Percentiles rank a stretch among this genome's conserved stretches.
phyloP scores from a whole-genome alignment of 768 basidiomycete genomes.

The Termitomyces eurrhizus region DNA sequence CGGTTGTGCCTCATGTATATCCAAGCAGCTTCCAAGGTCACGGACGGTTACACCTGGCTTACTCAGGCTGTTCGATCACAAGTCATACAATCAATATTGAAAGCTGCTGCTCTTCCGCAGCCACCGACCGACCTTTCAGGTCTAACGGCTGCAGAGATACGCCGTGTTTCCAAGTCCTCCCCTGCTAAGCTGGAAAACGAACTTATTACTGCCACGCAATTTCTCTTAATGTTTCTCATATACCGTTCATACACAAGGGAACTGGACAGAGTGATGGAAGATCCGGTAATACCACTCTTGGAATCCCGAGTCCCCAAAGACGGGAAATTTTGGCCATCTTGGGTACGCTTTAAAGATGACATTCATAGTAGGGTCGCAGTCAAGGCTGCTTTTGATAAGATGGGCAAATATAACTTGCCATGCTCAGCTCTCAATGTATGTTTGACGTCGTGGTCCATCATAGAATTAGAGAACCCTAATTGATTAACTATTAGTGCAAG shows the following conservation, averaged over 20 bases:
- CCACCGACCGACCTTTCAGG: neutral
- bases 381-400: conserved; percentile 2
- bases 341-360: neutral
- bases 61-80: conserved; percentile 6
- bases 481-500: neutral
- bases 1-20: conserved; percentile 3
- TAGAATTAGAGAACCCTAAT: neutral
- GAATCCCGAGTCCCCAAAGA: neutral
- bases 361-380: neutral
- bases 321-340: neutral
- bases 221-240: conserved; percentile 1
- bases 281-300: neutral
- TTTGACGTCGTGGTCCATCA: neutral
- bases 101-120: conserved; percentile 1
- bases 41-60: conserved; percentile 8
- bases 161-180: neutral
- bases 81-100: conserved; percentile 3
- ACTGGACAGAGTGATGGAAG: conserved; percentile 1
- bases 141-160: neutral
- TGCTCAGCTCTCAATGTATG: conserved; percentile 1
- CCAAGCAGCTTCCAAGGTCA: neutral
- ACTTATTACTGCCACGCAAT: neutral
- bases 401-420: conserved; percentile 2
- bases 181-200: neutral
- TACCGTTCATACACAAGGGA: conserved; percentile 5